phyloP scores from a whole-genome alignment of 352 stramenopile genomes.

The Thalassiosira hispida region DNA sequence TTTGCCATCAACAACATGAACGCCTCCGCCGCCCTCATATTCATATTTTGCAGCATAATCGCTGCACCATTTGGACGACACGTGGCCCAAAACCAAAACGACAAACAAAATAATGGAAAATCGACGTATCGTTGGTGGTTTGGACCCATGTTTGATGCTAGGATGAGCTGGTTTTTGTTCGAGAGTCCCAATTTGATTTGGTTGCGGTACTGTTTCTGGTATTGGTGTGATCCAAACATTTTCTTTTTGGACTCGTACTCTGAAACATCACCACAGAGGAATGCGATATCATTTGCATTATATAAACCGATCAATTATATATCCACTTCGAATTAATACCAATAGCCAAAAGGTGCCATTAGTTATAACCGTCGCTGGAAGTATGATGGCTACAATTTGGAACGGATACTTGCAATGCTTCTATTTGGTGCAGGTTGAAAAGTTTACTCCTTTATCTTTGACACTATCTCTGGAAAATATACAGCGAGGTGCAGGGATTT shows the following conservation, averaged over 20 bases:
- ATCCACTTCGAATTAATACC: conserved; percentile 79
- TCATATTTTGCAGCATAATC: no score
- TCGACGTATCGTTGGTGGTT: conserved; percentile 44
- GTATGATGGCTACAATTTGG: conserved; percentile 45
- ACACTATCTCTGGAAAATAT: conserved; percentile 54
- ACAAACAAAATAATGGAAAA: conserved; percentile 7
- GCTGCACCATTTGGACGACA: conserved; percentile 56
- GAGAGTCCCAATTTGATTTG: conserved; percentile 79
- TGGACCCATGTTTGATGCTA: conserved; percentile 49
- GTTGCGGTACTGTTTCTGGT: conserved; percentile 46
- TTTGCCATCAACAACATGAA: no score
- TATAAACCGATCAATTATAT: conserved; percentile 84
- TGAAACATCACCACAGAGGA: neutral
- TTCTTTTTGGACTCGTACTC: conserved; percentile 20
- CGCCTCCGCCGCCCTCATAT: no score
- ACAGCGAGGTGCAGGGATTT: conserved; percentile 28
- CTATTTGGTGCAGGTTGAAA: conserved; percentile 42
- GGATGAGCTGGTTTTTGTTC: conserved; percentile 71
- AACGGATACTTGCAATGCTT: conserved; percentile 79
- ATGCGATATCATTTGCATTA: conserved; percentile 72
- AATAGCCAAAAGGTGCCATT: conserved; percentile 76
- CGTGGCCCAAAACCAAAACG: conserved; percentile 5
- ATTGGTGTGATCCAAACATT: conserved; percentile 30
- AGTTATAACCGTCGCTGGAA: conserved; percentile 68
- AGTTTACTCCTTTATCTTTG: conserved; percentile 38